Base-by-base conservation (phyloP, 2,329 filamentous ascomycete genomes). In the Calonectria naviculata region DNA sequence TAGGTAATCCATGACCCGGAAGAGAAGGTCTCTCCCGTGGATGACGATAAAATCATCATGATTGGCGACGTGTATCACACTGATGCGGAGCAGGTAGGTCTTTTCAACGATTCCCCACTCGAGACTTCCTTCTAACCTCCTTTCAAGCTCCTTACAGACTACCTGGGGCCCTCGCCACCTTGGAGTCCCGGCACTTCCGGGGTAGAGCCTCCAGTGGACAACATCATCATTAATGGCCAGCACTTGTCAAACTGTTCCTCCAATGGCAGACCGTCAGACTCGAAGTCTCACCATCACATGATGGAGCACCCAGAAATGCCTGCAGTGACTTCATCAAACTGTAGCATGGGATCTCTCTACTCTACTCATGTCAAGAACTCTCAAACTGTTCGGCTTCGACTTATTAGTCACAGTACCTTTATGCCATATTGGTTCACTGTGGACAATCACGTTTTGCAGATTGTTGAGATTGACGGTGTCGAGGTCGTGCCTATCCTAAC, bases 381-480 rank as follows among this genome's bases (percentile, higher is more conserved):
- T 17, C 72, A 80, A 24, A 75, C 68, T 8, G 74, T 80, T 4
- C 82, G 83, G 9, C 74, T 85, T 0, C 79, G 84, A 1, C 78
- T 86, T 38, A 84, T 85, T 71, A 85, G 84, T 76, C 78, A 83
- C 44, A 83, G 82, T 31, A 82, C 82, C 4, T 83, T 81, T 67
- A 77, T 82, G 28, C 81, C 82, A 6, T 81, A 82, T 73, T 84
- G 80, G 64, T 83, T 89, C 68, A 83, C 81, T 49, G 85, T 88
- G 52, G 85, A 87, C 71, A 84, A 81, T 47, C 85, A 88, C 49
- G 65, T 68, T 28, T 73, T 78, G n/a, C 63, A 72, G 15, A 77
- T 78, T 29, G 71, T 78, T 44, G 87, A 89, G 74, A 83, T 89
- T 19, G 87, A 89, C 68, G 87, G 87, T 4, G 83, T 89, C 6